Conservation (phyloP, 106 monocot genomes). For the Allium sativum region DNA sequence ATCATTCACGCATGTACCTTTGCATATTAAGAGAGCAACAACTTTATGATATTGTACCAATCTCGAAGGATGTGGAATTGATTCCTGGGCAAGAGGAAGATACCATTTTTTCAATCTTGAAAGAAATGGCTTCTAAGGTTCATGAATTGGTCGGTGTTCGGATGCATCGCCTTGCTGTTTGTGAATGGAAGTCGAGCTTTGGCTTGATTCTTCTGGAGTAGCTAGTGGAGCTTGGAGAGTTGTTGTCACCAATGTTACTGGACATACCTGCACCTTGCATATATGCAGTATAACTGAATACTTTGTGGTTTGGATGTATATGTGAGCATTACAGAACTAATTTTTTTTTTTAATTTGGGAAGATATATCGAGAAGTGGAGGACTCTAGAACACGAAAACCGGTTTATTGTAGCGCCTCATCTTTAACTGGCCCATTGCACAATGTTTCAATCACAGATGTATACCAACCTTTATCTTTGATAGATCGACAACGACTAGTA, state of each 20-base stretch:
- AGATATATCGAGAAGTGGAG: slow-evolving; percentile 95
- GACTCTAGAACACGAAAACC: slow-evolving; percentile 52
- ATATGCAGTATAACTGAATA: slow-evolving; percentile 25
- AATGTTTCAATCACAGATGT: slow-evolving; percentile 42
- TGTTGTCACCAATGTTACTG: slow-evolving; percentile 78
- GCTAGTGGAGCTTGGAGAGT: slow-evolving; percentile 89
- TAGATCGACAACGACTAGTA: slow-evolving; percentile 62
- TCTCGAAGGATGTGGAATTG: slow-evolving; percentile 46
- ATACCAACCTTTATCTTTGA: slow-evolving; percentile 52
- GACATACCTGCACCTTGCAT: slow-evolving; percentile 81
- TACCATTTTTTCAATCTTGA: slow-evolving; percentile 37
- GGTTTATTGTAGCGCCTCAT: slow-evolving; percentile 56
- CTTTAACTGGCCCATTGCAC: slow-evolving; percentile 51
- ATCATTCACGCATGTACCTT: slow-evolving; percentile 93
- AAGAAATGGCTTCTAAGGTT: slow-evolving; percentile 60
- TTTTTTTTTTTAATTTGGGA: neutral
- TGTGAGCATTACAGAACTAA: neutral
- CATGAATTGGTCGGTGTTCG: slow-evolving; percentile 79
- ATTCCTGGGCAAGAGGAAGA: slow-evolving; percentile 50
- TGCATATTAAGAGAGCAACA: slow-evolving; percentile 74
- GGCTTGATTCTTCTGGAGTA: slow-evolving; percentile 46
- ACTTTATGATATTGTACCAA: slow-evolving; percentile 62
- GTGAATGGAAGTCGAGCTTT: slow-evolving; percentile 96
- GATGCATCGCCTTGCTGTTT: slow-evolving; percentile 93
- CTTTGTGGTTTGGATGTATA: neutral